Conservation (phyloP, 805 yeast species). For the Metschnikowia bowlesiae region DNA sequence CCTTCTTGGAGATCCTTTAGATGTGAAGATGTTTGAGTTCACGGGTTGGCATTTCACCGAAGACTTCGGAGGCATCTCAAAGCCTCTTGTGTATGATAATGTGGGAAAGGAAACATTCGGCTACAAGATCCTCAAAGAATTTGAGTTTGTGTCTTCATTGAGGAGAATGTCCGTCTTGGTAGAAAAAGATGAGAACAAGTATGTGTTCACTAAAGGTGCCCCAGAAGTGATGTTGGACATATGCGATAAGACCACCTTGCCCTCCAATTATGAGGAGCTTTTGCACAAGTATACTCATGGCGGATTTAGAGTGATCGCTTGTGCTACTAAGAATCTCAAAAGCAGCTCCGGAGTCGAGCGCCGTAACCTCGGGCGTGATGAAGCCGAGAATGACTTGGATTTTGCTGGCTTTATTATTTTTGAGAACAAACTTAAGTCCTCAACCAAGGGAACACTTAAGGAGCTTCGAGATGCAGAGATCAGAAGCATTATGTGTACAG, state of each 20-base stretch:
- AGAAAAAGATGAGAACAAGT: slow-evolving; percentile 15
- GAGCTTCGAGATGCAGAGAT: slow-evolving; percentile 64
- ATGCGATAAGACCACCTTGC: slow-evolving; percentile 68
- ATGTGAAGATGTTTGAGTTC: slow-evolving; percentile 88
- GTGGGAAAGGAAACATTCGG: slow-evolving; percentile 17
- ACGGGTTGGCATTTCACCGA: slow-evolving; percentile 76
- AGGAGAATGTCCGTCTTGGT: slow-evolving; percentile 89
- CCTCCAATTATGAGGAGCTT: slow-evolving; percentile 66
- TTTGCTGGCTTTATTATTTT: slow-evolving; percentile 88
- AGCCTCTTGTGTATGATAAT: slow-evolving; percentile 16
- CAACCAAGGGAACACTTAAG: slow-evolving; percentile 58
- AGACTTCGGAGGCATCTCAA: slow-evolving; percentile 38
- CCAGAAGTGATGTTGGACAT: slow-evolving; percentile 87
- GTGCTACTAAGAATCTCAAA: slow-evolving; percentile 61
- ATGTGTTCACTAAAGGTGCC: slow-evolving; percentile 82
- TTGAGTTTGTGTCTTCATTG: slow-evolving; percentile 79
- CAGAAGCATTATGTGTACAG: slow-evolving; percentile 94
- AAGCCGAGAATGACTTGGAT: slow-evolving; percentile 61
- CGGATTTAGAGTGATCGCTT: slow-evolving; percentile 93
- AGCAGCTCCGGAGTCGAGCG: slow-evolving; percentile 5
- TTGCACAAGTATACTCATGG: slow-evolving; percentile 84
- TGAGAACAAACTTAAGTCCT: slow-evolving; percentile 80
- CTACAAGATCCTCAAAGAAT: slow-evolving; percentile 44
- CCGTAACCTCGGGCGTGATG: slow-evolving; percentile 47
- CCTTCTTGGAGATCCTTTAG: slow-evolving; percentile 90